Percentiles rank a stretch among this genome's conserved stretches.
Evolutionary conservation across 306 rosid genomes (phyloP).

Genomic region (Echinosophora koreensis): DNA sequence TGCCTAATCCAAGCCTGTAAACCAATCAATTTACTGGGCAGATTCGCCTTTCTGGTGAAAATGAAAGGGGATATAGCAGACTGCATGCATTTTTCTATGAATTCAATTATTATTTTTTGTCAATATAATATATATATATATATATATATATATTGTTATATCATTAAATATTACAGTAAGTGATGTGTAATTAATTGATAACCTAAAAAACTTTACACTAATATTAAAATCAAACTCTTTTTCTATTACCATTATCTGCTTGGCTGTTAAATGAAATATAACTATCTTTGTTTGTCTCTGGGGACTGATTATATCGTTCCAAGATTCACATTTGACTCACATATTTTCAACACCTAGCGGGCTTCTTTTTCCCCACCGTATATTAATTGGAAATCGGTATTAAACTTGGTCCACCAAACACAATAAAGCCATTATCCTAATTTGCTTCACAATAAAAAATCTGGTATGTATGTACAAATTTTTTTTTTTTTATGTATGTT

Average conservation of each 20-base stretch:
- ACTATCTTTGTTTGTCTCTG: neutral
- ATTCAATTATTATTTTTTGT: too few species aligned
- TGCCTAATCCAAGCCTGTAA: constrained; percentile 40
- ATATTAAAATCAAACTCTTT: neutral
- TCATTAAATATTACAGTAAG: too few species aligned
- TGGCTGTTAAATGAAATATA: neutral
- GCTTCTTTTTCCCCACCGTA: neutral
- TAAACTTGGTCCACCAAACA: neutral
- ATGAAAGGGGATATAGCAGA: constrained; percentile 1
- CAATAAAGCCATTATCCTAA: neutral
- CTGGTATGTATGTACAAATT: too few species aligned
- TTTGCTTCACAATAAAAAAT: neutral
- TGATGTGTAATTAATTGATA: too few species aligned
- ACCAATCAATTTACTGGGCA: constrained; percentile 20
- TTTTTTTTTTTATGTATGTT: too few species aligned
- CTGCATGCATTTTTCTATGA: neutral
- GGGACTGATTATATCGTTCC: constrained; percentile 7
- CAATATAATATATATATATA: too few species aligned
- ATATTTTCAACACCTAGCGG: constrained; percentile 36
- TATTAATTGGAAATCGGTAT: neutral
- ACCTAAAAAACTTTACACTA: too few species aligned
- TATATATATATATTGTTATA: too few species aligned
- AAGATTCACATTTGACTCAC: constrained; percentile 41
- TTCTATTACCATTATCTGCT: neutral
- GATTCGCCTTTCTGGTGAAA: constrained; percentile 30